These are phyloP conservation scores for Tolypocladium tundrense DNA, from an alignment of 2,329 filamentous ascomycete species.

Conservation along the genomic window DNA sequence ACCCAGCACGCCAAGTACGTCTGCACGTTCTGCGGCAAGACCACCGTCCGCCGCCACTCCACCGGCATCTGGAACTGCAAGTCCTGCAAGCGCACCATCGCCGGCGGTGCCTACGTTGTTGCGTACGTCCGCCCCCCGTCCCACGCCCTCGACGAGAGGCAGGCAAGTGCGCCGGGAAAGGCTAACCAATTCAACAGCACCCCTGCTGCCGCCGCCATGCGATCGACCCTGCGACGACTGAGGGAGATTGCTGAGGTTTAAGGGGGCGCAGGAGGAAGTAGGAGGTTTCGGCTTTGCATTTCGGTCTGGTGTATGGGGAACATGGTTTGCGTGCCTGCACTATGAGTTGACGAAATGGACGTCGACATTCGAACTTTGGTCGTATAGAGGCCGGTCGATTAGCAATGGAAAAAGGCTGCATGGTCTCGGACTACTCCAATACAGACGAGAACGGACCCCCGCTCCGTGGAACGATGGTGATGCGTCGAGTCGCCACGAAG, in stretches of 20 bases:
- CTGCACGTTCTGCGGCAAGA: slow-evolving; percentile 99
- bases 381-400: slow-evolving; percentile 30
- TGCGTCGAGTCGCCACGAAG: neutral
- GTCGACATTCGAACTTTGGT: slow-evolving; percentile 29
- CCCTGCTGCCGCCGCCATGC: slow-evolving; percentile 84
- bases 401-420: slow-evolving; percentile 31
- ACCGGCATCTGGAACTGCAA: slow-evolving; percentile 97
- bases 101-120: slow-evolving; percentile 78
- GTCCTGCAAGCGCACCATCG: slow-evolving; percentile 77
- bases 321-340: slow-evolving; percentile 33
- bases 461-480: neutral
- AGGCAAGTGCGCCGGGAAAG: neutral
- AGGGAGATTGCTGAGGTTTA: slow-evolving; percentile 96
- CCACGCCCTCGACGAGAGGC: neutral
- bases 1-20: slow-evolving; percentile 95
- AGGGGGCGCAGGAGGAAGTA: slow-evolving; percentile 23
- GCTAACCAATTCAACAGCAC: slow-evolving; percentile 47
- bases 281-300: slow-evolving; percentile 31
- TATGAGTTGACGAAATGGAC: slow-evolving; percentile 30
- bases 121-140: slow-evolving; percentile 58
- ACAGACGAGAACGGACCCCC: slow-evolving; percentile 7
- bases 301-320: slow-evolving; percentile 35
- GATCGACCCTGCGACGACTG: slow-evolving; percentile 93
- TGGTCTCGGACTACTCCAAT: slow-evolving; percentile 19
- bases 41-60: slow-evolving; percentile 78